A percentile compares a stretch with the other conserved stretches of the same genome.
These are phyloP conservation scores for Fusarium dimerum DNA, from an alignment of 2,329 filamentous ascomycete species.

Conservation along the genomic window DNA sequence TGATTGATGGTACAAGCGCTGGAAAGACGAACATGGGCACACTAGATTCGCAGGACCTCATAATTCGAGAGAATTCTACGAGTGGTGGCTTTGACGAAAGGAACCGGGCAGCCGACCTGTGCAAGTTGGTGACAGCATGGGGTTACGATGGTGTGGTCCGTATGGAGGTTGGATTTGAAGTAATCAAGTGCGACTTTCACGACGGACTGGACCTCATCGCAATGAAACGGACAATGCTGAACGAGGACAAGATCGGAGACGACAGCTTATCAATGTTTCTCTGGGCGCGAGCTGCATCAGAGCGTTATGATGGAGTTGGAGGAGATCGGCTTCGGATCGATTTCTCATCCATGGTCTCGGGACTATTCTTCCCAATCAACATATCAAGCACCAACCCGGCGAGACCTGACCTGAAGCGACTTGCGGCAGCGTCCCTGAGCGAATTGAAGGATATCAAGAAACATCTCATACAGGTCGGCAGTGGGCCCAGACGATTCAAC, in stretches of 20 bases:
- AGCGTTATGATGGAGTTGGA: conserved; percentile 49
- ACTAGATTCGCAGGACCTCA: conserved; percentile 64
- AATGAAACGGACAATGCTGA: conserved; percentile 29
- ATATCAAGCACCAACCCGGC: conserved; percentile 43
- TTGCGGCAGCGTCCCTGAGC: conserved; percentile 28
- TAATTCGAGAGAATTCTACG: conserved; percentile 50
- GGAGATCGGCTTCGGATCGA: conserved; percentile 44
- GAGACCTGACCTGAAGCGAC: conserved; percentile 36
- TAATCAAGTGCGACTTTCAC: conserved; percentile 66
- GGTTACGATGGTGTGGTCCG: conserved; percentile 67
- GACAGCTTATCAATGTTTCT: conserved; percentile 37
- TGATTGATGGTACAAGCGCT: conserved; percentile 70
- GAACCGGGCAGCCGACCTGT: conserved; percentile 56
- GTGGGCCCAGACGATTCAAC: conserved; percentile 29
- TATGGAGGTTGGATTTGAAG: conserved; percentile 71
- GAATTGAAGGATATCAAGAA: conserved; percentile 39
- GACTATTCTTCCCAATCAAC: conserved; percentile 52
- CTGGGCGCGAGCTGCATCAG: conserved; percentile 42
- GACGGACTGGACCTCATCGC: conserved; percentile 41
- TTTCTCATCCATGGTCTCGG: conserved; percentile 53
- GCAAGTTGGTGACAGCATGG: conserved; percentile 52
- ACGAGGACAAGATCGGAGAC: conserved; percentile 15
- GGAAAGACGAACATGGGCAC: conserved; percentile 67
- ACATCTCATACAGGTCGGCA: conserved; percentile 47
- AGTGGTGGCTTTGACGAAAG: conserved; percentile 43